These are phyloP conservation scores for Emergomyces pasteurianus DNA, from an alignment of 2,329 filamentous ascomycete species.

Conservation along the genomic window DNA sequence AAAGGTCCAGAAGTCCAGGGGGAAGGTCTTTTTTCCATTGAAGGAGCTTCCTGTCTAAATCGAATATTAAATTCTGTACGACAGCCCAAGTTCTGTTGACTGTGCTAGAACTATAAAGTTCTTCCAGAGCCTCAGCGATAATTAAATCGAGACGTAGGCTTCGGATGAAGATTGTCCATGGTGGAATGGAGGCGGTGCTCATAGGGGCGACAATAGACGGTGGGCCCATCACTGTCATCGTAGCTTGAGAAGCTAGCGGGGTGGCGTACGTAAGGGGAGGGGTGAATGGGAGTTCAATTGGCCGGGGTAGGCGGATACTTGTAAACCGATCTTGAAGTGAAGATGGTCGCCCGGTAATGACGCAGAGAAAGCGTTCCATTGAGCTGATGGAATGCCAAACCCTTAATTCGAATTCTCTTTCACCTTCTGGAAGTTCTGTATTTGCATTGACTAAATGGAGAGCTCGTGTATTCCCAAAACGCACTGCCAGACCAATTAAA, in stretches of 20 bases:
- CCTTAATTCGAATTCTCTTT: slow-evolving; percentile 23
- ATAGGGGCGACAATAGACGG: not conserved
- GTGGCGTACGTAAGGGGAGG: not conserved
- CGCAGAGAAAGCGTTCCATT: slow-evolving; percentile 23
- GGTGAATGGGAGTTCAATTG: slow-evolving; percentile 14
- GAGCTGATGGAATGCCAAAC: slow-evolving; percentile 31
- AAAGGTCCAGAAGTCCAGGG: slow-evolving; percentile 5
- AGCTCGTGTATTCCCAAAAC: slow-evolving; percentile 24
- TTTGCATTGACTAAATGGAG: slow-evolving; percentile 26
- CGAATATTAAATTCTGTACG: slow-evolving; percentile 20
- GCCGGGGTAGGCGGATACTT: slow-evolving; percentile 21
- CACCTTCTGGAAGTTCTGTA: slow-evolving; percentile 12
- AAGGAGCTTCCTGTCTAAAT: slow-evolving; percentile 20
- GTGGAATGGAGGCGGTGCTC: not conserved
- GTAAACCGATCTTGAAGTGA: slow-evolving; percentile 18
- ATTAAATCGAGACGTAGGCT: slow-evolving; percentile 14
- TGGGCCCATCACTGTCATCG: not conserved
- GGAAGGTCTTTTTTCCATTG: slow-evolving; percentile 22
- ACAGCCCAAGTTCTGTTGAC: slow-evolving; percentile 23
- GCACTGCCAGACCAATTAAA: slow-evolving; percentile 23
- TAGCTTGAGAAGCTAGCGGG: not conserved
- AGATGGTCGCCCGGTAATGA: slow-evolving; percentile 28
- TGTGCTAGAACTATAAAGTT: slow-evolving; percentile 21
- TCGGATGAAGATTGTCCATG: slow-evolving; percentile 7
- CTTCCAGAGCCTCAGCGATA: slow-evolving; percentile 18